Base-by-base conservation (phyloP, 306 rosid species). In the Sicyos baderoa region DNA sequence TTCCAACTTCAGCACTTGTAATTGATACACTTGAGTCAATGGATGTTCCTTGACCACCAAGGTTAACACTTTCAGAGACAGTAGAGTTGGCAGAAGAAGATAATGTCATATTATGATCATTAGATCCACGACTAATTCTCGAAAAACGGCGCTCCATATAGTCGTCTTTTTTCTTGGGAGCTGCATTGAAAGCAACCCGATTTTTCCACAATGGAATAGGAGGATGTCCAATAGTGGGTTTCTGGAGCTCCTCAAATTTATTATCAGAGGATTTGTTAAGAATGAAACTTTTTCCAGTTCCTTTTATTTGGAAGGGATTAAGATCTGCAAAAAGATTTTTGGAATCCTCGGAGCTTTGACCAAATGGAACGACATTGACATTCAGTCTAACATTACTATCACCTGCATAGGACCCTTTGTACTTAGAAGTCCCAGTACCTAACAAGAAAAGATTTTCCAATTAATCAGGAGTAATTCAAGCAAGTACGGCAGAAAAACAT, bases 221-320 rank as follows among this genome's bases (percentile, higher is more conserved):
- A 22, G 97, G 88, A 67, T 79, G 88, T 59, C 85, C 88, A 81
- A 88, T 75, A 79, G 68, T 76, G 51, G 74, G 69, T 78, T 76
- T 78, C 68, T 82, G 87, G 62, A 78, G 77, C 76, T 85, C 99
- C 56, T 80, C 89, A 68, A 69, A 77, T 76, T 84, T 89, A 74
- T 79, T 87, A 76, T 89, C 96, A 48, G 76, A 51, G 32, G 94
- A 72, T 73, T 80, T 86, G 76, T 86, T 82, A 74, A 78, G 87
- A 47, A 78, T 76, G 72, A 81, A 68, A 73, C 87, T 71, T 83
- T 86, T 93, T 71, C 91, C 89, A 48, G 88, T 86, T 79, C 99
- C 97, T 79, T 85, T 94, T 71, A 94, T 83, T 77, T 75, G 93
- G 82, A 94, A 90, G 17, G 97, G 96, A 69, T 90, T 94, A 76